Conservation (phyloP, 129 eudicot species). For the Escallonia herrerae region DNA sequence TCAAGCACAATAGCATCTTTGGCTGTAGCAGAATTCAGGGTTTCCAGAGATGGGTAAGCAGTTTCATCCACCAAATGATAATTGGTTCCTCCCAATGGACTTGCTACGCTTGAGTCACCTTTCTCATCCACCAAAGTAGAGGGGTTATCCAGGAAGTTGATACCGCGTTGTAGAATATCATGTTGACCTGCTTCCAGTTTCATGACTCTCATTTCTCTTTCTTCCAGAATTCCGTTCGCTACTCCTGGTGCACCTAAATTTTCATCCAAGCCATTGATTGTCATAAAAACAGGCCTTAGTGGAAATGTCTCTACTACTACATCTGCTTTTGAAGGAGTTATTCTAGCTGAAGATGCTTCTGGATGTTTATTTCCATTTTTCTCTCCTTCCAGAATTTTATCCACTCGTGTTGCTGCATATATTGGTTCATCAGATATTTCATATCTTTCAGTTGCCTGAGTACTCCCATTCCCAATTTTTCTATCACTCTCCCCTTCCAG, state of each 20-base stretch:
- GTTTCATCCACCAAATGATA: conserved; percentile 14
- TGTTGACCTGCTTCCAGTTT: conserved; percentile 10
- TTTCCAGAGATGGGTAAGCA: conserved; percentile 17
- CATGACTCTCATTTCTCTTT: conserved; percentile 14
- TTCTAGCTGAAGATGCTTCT: conserved; percentile 16
- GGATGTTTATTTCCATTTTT: conserved; percentile 21
- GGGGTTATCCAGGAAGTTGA: conserved; percentile 10
- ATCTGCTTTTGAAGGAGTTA: conserved; percentile 19
- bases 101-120: conserved; percentile 8
- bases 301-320: conserved; percentile 75
- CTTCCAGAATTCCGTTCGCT: conserved; percentile 5
- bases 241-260: conserved; percentile 13
- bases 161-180: not conserved
- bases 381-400: conserved; percentile 17
- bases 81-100: not conserved
- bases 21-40: conserved; percentile 8
- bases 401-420: conserved; percentile 9
- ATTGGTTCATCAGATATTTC: conserved; percentile 9
- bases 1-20: conserved; percentile 14
- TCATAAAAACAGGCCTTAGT: conserved; percentile 36
- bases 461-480: conserved; percentile 5
- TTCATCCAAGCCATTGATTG: conserved; percentile 16
- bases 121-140: conserved; percentile 14
- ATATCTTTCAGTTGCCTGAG: conserved; percentile 10
- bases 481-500: not conserved